Base-by-base conservation (phyloP, 2,329 filamentous ascomycete genomes). In the Allantophomopsis lycopodina region DNA sequence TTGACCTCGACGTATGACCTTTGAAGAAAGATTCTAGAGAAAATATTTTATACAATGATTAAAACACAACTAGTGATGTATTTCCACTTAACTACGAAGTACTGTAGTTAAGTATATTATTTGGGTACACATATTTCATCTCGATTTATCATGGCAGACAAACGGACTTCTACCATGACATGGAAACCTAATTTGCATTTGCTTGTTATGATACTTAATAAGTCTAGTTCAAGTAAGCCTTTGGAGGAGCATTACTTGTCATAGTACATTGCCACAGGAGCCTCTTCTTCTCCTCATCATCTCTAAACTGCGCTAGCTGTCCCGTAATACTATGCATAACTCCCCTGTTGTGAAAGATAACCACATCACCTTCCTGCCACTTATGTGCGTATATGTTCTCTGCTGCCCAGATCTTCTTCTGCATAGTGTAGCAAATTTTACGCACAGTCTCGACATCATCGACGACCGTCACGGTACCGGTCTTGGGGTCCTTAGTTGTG, bases 321-420 rank as follows among this genome's bases (percentile, higher is more conserved):
- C 32, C 32, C 3, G 32, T 34, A 35, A 58, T 56, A 32, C 45
- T 51, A 38, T 58, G 56, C 50, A 51, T 48, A 7, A 56, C 55
- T 1, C 55, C 55, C 31, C 50, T 44, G 39, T 58, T 58, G 41
- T 57, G 53, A 38, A 55, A 55, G 16, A 57, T 51, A 1, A 56
- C 53, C 11, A 56, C 37, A 38, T 55, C 53, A 10, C 54, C 55
- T 32, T 54, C 50, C 10, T 47, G 40, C 48, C 50, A 58, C 0
- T 42, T 40, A 44, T 56, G 51, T 1, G 55, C 52, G 41, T 57
- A 59, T 2, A 58, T 50, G 37, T 55, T 48, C 36, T 56, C 50
- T 5, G 55, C 48, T 11, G 42, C 39, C 31, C 49, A 49, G 1
- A 50, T 43, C 34, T 46, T 50, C 18, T 47, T 52, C 44, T 54